Conservation (phyloP, 2,329 filamentous ascomycete genomes). For the Epichloe festucae region DNA sequence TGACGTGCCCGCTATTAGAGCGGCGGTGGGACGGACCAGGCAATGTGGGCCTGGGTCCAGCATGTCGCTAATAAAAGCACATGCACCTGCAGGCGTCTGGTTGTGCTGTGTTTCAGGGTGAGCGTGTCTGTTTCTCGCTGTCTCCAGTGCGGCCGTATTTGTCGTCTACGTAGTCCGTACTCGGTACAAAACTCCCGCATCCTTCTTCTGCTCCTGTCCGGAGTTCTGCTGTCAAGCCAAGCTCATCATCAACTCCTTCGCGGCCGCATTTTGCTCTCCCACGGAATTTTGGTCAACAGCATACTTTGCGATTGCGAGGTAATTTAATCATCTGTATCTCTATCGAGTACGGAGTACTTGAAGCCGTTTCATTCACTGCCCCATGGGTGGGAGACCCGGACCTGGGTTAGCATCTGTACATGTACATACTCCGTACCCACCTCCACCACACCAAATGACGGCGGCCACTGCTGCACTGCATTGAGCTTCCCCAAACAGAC, state of each 20-base stretch:
- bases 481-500: slow-evolving; percentile 3
- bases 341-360: neutral
- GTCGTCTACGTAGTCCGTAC: neutral
- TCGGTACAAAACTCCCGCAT: neutral
- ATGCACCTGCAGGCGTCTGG: neutral
- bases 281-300: neutral
- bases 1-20: too few species aligned
- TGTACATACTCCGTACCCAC: neutral
- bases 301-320: neutral
- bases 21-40: too few species aligned
- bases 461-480: neutral
- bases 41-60: too few species aligned
- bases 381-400: neutral
- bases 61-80: too few species aligned
- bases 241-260: neutral
- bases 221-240: neutral
- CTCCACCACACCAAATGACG: slow-evolving; percentile 5
- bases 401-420: neutral
- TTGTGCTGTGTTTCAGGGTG: neutral
- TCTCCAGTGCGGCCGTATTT: neutral
- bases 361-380: neutral
- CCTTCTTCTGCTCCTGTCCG: neutral
- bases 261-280: neutral
- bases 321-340: neutral
- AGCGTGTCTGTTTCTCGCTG: too few species aligned